phyloP scores from a whole-genome alignment of 305 asterid species.

The Solanum hybrid region DNA sequence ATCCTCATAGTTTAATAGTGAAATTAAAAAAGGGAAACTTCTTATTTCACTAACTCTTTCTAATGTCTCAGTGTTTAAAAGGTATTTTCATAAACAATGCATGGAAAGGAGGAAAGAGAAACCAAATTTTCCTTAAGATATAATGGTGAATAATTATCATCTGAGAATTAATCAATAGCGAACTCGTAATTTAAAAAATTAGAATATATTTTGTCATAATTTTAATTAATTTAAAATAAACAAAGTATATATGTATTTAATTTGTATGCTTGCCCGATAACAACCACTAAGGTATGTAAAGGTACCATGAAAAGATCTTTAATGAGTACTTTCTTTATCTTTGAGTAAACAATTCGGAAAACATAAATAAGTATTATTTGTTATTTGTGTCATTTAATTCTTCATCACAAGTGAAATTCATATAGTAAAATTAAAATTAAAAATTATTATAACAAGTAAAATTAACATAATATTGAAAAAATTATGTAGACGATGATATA shows the following conservation, averaged over 20 bases:
- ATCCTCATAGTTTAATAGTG: background rate
- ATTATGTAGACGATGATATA: background rate
- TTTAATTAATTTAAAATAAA: background rate
- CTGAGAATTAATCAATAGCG: background rate
- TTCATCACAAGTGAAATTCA: background rate
- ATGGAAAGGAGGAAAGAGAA: background rate
- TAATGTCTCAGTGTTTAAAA: background rate
- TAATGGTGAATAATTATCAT: background rate
- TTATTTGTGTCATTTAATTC: background rate
- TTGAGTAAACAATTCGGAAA: background rate
- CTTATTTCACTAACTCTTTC: background rate
- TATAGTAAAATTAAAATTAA: background rate
- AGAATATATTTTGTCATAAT: background rate
- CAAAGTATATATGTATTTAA: background rate
- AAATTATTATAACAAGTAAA: background rate
- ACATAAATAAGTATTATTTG: background rate
- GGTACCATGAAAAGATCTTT: background rate
- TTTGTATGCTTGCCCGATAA: background rate
- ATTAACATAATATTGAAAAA: background rate
- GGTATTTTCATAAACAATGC: background rate
- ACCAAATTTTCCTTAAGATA: background rate
- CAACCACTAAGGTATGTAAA: background rate
- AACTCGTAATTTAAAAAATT: background rate
- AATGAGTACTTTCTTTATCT: background rate
- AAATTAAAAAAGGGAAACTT: background rate